Base-by-base conservation (phyloP, 306 rosid genomes). In the Prunus kanzakura region DNA sequence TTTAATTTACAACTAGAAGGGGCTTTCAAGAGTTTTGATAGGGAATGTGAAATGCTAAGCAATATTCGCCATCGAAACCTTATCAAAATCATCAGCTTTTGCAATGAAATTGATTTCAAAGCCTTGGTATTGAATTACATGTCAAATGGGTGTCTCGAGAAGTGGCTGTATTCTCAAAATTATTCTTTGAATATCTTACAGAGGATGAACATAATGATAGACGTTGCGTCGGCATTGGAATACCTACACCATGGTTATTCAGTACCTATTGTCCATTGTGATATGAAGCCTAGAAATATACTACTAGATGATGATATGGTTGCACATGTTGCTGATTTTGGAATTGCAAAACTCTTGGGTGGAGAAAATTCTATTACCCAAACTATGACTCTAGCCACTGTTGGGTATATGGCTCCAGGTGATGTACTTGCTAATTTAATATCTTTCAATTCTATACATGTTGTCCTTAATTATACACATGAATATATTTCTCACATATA, bases 351-450 rank as follows among this genome's bases (percentile, higher is more conserved):
- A 64, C 88, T 81, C 55, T 78, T 75, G 73, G 85, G 81, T 12
- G 85, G 76, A 66, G 85, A 74, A 5, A 50, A 65, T 10, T 75
- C 71, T 49, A 11, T 47, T 18, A 45, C 61, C 0, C 79, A 70
- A 52, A 84, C 85, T 12, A 68, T 66, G 46, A 81, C 85, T 23
- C 56, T 86, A 4, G 87, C 89, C 9, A 80, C 89, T 3, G 54
- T 78, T 57, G 89, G 87, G 10, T 86, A 51, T 16, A 51, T 87
- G 80, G 83, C 88, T 9, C 90, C 90, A 70, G 86, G 86, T 84
- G 58, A 72, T 35, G 1, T 1, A 5, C 8, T 38, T 29, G 4
- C 0, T 73, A 4, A 0, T 8, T 55, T 35, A 35, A 35, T 16
- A 66, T 35, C 14, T 32, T 65, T 38, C 30, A 3, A 20, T 43